Percentiles rank a stretch among this genome's conserved stretches.
Conservation (phyloP, 2,329 filamentous ascomycete genomes). For the Myriangium duriaei region DNA sequence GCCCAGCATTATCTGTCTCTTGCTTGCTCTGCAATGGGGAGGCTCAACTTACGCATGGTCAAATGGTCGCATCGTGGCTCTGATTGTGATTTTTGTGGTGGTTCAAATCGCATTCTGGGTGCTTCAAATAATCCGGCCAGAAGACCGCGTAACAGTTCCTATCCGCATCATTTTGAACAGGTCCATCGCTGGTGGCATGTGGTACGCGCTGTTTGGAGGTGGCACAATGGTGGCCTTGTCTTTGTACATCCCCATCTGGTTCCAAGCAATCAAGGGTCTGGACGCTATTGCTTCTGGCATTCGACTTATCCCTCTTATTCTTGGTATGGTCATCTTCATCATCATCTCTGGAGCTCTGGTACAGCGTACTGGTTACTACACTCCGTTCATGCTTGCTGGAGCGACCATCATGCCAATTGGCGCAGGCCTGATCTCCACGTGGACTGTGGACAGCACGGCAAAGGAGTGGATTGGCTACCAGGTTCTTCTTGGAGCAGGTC, state of each 20-base stretch:
- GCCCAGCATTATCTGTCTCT: slow-evolving; percentile 27
- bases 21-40: slow-evolving; percentile 34
- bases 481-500: slow-evolving; percentile 26
- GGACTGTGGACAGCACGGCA: slow-evolving; percentile 26
- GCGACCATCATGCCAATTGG: slow-evolving; percentile 33
- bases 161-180: slow-evolving; percentile 34
- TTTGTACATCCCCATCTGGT: slow-evolving; percentile 33
- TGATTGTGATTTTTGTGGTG: slow-evolving; percentile 32
- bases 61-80: slow-evolving; percentile 31
- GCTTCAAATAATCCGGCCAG: slow-evolving; percentile 31
- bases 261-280: slow-evolving; percentile 37
- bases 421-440: slow-evolving; percentile 33
- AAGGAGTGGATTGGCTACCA: slow-evolving; percentile 29
- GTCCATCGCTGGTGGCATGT: slow-evolving; percentile 28
- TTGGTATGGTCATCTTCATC: slow-evolving; percentile 32
- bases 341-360: slow-evolving; percentile 28
- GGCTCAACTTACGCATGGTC: slow-evolving; percentile 29
- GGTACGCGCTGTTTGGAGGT: slow-evolving; percentile 24
- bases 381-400: slow-evolving; percentile 29
- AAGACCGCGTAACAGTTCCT: slow-evolving; percentile 32
- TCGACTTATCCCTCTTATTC: slow-evolving; percentile 35
- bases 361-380: slow-evolving; percentile 36
- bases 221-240: slow-evolving; percentile 5
- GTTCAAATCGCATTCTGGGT: slow-evolving; percentile 29
- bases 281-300: slow-evolving; percentile 36